Percentiles rank a stretch among this genome's conserved stretches.
Conservation (phyloP, 2,329 filamentous ascomycete species). For the Cladosporium halotolerans region DNA sequence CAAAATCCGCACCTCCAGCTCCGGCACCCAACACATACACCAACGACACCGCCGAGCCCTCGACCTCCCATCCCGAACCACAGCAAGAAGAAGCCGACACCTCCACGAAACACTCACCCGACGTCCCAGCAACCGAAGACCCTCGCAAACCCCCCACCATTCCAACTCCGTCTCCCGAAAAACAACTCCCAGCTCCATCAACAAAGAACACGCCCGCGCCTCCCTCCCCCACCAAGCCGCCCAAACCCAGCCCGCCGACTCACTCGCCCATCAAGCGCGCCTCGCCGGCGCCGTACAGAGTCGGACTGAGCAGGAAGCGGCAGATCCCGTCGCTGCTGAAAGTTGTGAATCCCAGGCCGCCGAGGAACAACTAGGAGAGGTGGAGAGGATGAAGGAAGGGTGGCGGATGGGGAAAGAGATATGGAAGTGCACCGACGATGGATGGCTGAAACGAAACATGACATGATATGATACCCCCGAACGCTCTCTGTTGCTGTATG, state of each 20-base stretch:
- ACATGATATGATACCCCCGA: not conserved
- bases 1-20: not conserved
- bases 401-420: not conserved
- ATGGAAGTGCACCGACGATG: not conserved
- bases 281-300: slow-evolving; percentile 37
- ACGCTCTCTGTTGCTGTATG: not conserved
- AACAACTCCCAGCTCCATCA: not conserved
- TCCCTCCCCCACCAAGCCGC: not conserved
- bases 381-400: not conserved
- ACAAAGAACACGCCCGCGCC: not conserved
- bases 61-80: not conserved
- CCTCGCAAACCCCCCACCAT: not conserved
- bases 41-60: not conserved
- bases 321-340: slow-evolving; percentile 43
- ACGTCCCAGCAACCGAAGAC: not conserved
- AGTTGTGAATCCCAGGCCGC: slow-evolving; percentile 16
- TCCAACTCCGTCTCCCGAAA: slow-evolving; percentile 2
- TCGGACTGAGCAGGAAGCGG: slow-evolving; percentile 44
- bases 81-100: not conserved
- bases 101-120: not conserved
- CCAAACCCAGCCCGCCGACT: slow-evolving; percentile 13
- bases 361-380: slow-evolving; percentile 9
- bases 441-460: not conserved
- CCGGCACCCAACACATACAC: not conserved
- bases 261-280: slow-evolving; percentile 24